A percentile compares a stretch with the other conserved stretches of the same genome.
These are phyloP conservation scores for Thelonectria rubi DNA, from an alignment of 2,329 filamentous ascomycete species.

Conservation along the genomic window DNA sequence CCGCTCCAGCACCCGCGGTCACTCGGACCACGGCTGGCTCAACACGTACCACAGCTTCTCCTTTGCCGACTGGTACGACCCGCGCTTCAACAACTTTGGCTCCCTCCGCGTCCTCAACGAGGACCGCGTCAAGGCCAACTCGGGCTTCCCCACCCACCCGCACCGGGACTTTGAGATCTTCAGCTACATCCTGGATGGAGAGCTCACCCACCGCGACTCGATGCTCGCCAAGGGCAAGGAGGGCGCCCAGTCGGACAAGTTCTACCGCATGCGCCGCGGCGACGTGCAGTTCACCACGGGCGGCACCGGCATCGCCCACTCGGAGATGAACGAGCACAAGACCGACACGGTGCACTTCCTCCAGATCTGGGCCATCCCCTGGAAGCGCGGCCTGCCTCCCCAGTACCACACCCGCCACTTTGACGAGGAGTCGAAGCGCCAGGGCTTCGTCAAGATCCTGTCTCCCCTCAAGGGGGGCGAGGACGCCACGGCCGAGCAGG, in stretches of 20 bases:
- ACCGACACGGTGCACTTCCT: constrained; percentile 81
- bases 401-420: constrained; percentile 81
- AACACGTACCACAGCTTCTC: constrained; percentile 88
- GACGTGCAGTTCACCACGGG: constrained; percentile 92
- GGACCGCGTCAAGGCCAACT: constrained; percentile 78
- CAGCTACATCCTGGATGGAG: constrained; percentile 84
- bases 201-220: constrained; percentile 87
- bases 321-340: constrained; percentile 80
- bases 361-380: constrained; percentile 88
- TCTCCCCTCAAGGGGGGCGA: constrained; percentile 75
- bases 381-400: constrained; percentile 75
- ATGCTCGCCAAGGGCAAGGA: constrained; percentile 78
- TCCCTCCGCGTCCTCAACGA: constrained; percentile 87
- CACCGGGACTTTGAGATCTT: constrained; percentile 93
- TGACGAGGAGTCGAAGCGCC: constrained; percentile 75
- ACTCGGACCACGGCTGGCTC: constrained; percentile 86
- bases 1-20: constrained; percentile 75
- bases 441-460: constrained; percentile 77
- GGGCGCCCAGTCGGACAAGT: constrained; percentile 67
- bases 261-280: constrained; percentile 76
- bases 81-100: constrained; percentile 74
- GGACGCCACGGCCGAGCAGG: constrained; percentile 68
- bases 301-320: constrained; percentile 83
- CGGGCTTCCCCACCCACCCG: constrained; percentile 84
- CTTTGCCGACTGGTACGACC: constrained; percentile 78